Evolutionary conservation across 2,329 filamentous ascomycete genomes (phyloP).

Genomic region (Colletotrichum karsti): DNA sequence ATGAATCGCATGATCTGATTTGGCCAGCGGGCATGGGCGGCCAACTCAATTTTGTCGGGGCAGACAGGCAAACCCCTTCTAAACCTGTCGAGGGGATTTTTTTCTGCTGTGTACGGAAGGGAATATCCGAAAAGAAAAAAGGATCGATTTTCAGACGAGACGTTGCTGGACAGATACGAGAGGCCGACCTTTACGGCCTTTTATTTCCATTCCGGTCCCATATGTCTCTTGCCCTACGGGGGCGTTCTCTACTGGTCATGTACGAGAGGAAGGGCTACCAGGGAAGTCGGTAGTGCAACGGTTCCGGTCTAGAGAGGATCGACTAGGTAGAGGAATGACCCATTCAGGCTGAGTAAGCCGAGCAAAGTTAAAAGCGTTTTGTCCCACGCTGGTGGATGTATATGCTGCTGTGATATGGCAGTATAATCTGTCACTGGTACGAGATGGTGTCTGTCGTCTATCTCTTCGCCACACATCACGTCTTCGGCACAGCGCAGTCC

Average conservation of each 20-base stretch:
- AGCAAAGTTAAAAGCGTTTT: conserved; percentile 2
- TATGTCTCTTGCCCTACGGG: neutral
- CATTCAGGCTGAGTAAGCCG: conserved; percentile 17
- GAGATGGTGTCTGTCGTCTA: no score
- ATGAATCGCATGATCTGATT: conserved; percentile 27
- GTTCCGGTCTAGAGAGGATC: neutral
- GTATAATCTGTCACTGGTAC: no score
- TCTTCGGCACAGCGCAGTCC: no score
- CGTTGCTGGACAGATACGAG: conserved; percentile 2
- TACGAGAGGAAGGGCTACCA: neutral
- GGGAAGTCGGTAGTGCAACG: neutral
- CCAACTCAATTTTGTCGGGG: conserved; percentile 22
- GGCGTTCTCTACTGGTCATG: conserved; percentile 13
- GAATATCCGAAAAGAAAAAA: conserved; percentile 12
- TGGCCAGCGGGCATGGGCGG: conserved; percentile 20
- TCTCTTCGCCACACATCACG: no score
- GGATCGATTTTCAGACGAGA: conserved; percentile 24
- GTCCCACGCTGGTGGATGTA: neutral
- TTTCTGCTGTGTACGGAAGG: conserved; percentile 4
- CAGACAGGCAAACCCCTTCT: conserved; percentile 22
- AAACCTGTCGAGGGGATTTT: conserved; percentile 23
- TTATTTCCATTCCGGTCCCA: neutral
- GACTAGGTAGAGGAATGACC: conserved; percentile 17
- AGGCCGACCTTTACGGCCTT: neutral
- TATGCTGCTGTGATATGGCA: no score